Evolutionary conservation across 2,329 filamentous ascomycete species (phyloP).

Genomic region (Aspergillus aculeatinus): DNA sequence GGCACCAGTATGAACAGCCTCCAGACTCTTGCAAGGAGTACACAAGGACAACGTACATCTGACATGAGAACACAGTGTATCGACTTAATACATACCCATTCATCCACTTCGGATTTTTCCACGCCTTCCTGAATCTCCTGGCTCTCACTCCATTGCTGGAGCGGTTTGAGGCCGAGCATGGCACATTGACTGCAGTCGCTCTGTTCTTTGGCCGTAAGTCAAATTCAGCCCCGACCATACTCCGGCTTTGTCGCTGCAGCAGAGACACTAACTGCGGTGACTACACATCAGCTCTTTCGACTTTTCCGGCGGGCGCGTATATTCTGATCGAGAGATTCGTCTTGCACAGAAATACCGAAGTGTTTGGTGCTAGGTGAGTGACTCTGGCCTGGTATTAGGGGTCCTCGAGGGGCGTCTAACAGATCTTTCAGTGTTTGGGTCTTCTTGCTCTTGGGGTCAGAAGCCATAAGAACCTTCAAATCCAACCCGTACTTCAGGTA

Average conservation of each 20-base stretch:
- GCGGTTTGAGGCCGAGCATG: constrained; percentile 88
- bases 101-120: constrained; percentile 77
- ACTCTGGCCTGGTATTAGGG: background rate
- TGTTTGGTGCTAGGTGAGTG: constrained; percentile 78
- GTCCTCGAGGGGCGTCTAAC: constrained; percentile 13
- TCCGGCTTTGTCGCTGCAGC: constrained; percentile 16
- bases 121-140: constrained; percentile 74
- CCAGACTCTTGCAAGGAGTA: background rate
- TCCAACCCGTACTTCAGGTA: constrained; percentile 74
- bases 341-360: constrained; percentile 67
- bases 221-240: background rate
- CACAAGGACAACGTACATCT: background rate
- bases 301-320: constrained; percentile 79
- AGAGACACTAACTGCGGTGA: constrained; percentile 10
- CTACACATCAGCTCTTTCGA: constrained; percentile 63
- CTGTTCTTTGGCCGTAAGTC: constrained; percentile 87
- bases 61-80: constrained; percentile 65
- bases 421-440: constrained; percentile 72
- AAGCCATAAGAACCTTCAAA: constrained; percentile 81
- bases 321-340: constrained; percentile 73
- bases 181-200: constrained; percentile 81
- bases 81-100: constrained; percentile 89
- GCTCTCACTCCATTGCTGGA: constrained; percentile 86
- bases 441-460: constrained; percentile 79
- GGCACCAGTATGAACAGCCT: constrained; percentile 60